A percentile compares a stretch with the other conserved stretches of the same genome.
Conservation (phyloP, 306 rosid genomes). For the Trifolium dubium region DNA sequence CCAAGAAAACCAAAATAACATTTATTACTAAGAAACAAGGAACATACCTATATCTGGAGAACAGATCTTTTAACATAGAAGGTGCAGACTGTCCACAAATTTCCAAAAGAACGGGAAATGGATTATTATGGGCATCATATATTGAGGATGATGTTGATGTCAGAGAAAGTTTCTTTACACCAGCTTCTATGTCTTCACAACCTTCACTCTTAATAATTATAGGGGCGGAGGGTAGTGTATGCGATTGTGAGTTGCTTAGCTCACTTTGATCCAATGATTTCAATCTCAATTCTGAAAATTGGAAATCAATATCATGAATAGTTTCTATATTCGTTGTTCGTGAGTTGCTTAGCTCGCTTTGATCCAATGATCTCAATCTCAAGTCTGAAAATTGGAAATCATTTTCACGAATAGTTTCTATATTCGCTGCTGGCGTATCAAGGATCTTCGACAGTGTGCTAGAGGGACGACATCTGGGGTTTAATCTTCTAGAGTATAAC, state of each 20-base stretch:
- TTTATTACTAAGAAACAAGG: constrained; percentile 34
- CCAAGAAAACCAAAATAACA: constrained; percentile 20
- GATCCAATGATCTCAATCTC: constrained; percentile 50
- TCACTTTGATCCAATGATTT: constrained; percentile 47
- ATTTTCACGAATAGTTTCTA: constrained; percentile 46
- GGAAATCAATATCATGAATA: constrained; percentile 43
- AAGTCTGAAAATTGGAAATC: constrained; percentile 39
- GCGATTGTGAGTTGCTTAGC: constrained; percentile 39
- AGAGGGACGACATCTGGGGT: constrained; percentile 60
- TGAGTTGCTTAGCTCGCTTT: constrained; percentile 38
- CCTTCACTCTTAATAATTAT: constrained; percentile 33
- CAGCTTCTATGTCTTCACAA: constrained; percentile 58
- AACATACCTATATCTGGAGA: constrained; percentile 69
- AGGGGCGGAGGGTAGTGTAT: background rate
- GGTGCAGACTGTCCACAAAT: constrained; percentile 89
- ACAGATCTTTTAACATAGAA: constrained; percentile 54
- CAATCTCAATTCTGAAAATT: constrained; percentile 41
- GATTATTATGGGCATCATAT: constrained; percentile 55
- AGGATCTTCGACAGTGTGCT: constrained; percentile 80
- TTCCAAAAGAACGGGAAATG: constrained; percentile 64
- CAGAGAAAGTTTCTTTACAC: constrained; percentile 75
- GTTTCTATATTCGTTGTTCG: constrained; percentile 42
- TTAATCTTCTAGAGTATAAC: constrained; percentile 64
- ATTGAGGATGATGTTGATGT: constrained; percentile 57
- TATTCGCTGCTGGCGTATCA: constrained; percentile 55